Evolutionary conservation across 768 basidiomycete species (phyloP).

Genomic region (Kwoniella sp.): DNA sequence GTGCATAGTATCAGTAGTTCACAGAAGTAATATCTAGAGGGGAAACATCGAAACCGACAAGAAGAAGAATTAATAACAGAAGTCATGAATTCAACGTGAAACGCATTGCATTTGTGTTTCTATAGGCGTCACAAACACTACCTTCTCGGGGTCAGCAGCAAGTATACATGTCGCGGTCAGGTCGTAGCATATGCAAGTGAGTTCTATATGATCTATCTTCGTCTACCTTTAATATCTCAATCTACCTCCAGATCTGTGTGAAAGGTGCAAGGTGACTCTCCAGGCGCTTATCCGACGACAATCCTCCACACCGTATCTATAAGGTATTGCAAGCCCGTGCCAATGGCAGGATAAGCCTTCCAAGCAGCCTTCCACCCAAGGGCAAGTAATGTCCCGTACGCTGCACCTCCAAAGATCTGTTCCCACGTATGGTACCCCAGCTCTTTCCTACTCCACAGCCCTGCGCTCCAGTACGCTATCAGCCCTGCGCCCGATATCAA

Average conservation of each 20-base stretch:
- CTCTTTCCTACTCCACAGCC: constrained; percentile 45
- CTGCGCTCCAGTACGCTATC: constrained; percentile 34
- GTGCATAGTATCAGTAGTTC: background rate
- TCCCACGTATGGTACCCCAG: constrained; percentile 53
- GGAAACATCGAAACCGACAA: background rate
- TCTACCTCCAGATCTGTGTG: too few relatives aligned
- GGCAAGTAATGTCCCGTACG: constrained; percentile 36
- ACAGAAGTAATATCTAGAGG: background rate
- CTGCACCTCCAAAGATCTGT: constrained; percentile 44
- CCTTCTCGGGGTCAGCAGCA: too few relatives aligned
- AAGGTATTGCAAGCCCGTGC: constrained; percentile 14
- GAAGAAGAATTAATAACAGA: background rate
- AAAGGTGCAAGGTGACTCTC: too few relatives aligned
- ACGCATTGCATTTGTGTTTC: background rate
- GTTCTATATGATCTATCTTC: too few relatives aligned
- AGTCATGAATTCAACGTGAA: background rate
- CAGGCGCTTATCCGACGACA: constrained; percentile 26
- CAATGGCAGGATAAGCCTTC: constrained; percentile 20
- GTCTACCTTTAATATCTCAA: too few relatives aligned
- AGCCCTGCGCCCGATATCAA: constrained; percentile 7
- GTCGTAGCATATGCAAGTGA: too few relatives aligned
- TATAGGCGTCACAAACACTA: too few relatives aligned
- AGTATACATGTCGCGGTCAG: too few relatives aligned
- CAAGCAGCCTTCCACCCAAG: constrained; percentile 36
- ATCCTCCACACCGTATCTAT: constrained; percentile 33